Evolutionary conservation across 129 eudicot genomes (phyloP).

Genomic region (Cynara cardunculus): DNA sequence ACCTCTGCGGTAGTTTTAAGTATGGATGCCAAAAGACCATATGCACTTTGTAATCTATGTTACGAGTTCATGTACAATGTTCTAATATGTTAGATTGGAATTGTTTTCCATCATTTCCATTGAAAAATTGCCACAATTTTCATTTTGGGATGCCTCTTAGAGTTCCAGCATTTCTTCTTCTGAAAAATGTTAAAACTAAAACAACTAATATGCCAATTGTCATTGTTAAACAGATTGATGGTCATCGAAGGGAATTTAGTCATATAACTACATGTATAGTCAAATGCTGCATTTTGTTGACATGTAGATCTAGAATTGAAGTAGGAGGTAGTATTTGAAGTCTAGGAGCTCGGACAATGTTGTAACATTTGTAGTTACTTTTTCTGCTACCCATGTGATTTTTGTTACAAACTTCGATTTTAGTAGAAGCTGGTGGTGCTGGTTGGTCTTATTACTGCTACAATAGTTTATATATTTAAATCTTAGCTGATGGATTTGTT

Average conservation of each 20-base stretch:
- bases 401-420: not conserved
- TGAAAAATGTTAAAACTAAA: constrained; percentile 2
- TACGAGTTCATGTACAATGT: not conserved
- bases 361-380: not conserved
- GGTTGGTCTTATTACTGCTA: not conserved
- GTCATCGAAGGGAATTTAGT: not conserved
- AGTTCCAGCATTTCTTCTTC: not conserved
- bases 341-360: not conserved
- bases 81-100: not conserved
- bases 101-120: not conserved
- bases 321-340: not conserved
- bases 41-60: not conserved
- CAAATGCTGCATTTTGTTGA: not conserved
- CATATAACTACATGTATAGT: not conserved
- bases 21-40: not conserved
- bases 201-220: not conserved
- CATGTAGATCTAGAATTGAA: not conserved
- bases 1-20: not conserved
- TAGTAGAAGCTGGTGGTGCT: not conserved
- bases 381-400: not conserved
- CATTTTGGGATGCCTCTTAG: not conserved
- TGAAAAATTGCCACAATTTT: not conserved
- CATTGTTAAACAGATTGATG: not conserved
- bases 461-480: constrained; percentile 1
- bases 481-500: not conserved